Base-by-base conservation (phyloP, 345 rosid genomes). In the Sisymbrium irio region DNA sequence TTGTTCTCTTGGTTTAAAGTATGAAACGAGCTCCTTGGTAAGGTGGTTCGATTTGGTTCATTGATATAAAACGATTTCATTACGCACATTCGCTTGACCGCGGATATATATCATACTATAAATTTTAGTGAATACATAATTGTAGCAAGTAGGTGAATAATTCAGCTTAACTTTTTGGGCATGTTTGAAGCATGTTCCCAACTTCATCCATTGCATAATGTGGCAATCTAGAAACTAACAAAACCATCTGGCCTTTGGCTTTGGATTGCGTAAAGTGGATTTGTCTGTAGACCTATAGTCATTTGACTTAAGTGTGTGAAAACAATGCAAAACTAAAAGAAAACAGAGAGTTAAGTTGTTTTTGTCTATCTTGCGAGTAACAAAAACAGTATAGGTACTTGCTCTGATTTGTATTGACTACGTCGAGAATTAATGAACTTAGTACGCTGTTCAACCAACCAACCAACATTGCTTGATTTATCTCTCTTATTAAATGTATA, bases 141-240 rank as follows among this genome's bases (percentile, higher is more conserved):
- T 20, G 4, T 8, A 51, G 9, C 15, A 50, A 50, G 56, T 50
- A 20, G 55, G 69, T 62, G 18, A 33, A 75, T 41, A 61, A 51
- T 41, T 53, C 58, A 62, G 79, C 71, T 62, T 32, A 19, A 42
- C 13, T 0, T 5, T 25, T 27, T 54, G 59, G 67, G 67, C 72
- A 77, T 77, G 80, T 70, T 57, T 64, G 76, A 77, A 71, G 62
- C 76, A 63, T 77, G 80, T 77, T 58, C 55, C 71, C 62, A 41
- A 46, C 62, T 71, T 64, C 45, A 71, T 56, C 61, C 20, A 35
- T 4, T 7, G 35, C 51, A 54, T 62, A 62, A 36, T 62, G 44
- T 36, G 41, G 41, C 46, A 55, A 69, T 76, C 44, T 76, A 62
- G 65, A 69, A 69, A 69, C 36, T 55, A 36, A 12, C 79, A 64